Conservation (phyloP, 345 rosid species). For the Eucalyptus polybractea region DNA sequence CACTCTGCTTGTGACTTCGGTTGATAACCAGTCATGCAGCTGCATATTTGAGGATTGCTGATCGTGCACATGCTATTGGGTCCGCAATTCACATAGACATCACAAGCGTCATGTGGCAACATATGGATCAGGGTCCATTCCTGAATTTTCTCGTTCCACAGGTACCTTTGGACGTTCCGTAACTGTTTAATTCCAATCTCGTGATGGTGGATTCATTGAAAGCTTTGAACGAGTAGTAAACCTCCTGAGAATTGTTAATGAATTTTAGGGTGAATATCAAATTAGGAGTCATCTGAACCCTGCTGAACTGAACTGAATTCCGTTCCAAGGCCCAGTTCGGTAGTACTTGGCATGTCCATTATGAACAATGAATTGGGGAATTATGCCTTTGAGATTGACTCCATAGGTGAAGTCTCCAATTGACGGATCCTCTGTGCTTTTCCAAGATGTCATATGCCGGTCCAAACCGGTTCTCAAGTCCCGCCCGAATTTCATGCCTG, state of each 20-base stretch:
- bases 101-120: not conserved
- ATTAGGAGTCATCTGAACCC: not conserved
- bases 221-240: not conserved
- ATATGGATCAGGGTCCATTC: not conserved
- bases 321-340: too few species aligned
- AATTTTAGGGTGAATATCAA: not conserved
- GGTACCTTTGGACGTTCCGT: not conserved
- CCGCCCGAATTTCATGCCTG: too few species aligned
- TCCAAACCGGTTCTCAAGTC: too few species aligned
- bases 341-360: too few species aligned
- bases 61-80: not conserved
- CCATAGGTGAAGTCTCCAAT: too few species aligned
- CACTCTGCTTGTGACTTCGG: not conserved
- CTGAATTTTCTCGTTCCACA: not conserved
- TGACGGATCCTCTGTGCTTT: too few species aligned
- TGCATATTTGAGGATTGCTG: not conserved
- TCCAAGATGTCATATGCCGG: too few species aligned
- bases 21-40: slow-evolving; percentile 9
- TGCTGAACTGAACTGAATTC: too few species aligned
- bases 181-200: not conserved
- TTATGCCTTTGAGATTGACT: too few species aligned
- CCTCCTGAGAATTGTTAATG: not conserved
- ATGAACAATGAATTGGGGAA: too few species aligned
- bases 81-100: not conserved
- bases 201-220: not conserved